Evolutionary conservation across 441 rosid genomes (phyloP), one percentile per base, ranked within the genome.

Genomic region (Daphne laureola): DNA sequence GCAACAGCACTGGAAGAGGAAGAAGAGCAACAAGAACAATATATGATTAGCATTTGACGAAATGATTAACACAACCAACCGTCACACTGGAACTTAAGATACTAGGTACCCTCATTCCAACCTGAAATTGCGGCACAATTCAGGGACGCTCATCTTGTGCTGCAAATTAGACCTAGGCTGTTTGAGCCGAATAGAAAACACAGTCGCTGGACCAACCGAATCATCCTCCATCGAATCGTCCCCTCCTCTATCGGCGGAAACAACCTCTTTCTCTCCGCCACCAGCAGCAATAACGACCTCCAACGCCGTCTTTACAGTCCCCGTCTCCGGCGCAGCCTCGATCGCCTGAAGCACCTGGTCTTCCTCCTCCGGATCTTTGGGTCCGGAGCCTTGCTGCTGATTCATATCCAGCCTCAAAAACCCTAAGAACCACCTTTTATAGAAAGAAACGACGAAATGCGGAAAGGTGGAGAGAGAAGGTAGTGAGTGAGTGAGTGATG

Each of bases 121-220:
- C 97, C 97, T 84, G 65, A 86, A 92, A 71, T 84, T 84, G 58
- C 98, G 89, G 65, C 90, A 88, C 58, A 88, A 58, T 38, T 88
- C 98, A 38, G 96, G 98, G 42, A 83, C 93, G 21, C 93, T 82
- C 96, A 88, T 86, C 67, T 86, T 91, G 54, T 86, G 80, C 65
- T 62, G 75, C 80, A 88, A 67, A 72, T 79, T 79, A 57, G 95
- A 83, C 61, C 78, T 62, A 40, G 96, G 95, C 55, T 93, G 99
- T 58, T 79, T 93, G 45, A 93, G 94, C 68, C 87, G 64, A 41
- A 93, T 87, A 50, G 86, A 79, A 67, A 93, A 89, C 36, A 93
- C 95, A 1, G 93, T 87, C 51, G 96, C 95, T 0, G 96, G 97
- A 67, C 74, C 74, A 17, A 69, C 80, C 2, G 80, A 57, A 61